phyloP scores from a whole-genome alignment of 2,329 filamentous ascomycete genomes.

The Pseudogymnoascus sp. region DNA sequence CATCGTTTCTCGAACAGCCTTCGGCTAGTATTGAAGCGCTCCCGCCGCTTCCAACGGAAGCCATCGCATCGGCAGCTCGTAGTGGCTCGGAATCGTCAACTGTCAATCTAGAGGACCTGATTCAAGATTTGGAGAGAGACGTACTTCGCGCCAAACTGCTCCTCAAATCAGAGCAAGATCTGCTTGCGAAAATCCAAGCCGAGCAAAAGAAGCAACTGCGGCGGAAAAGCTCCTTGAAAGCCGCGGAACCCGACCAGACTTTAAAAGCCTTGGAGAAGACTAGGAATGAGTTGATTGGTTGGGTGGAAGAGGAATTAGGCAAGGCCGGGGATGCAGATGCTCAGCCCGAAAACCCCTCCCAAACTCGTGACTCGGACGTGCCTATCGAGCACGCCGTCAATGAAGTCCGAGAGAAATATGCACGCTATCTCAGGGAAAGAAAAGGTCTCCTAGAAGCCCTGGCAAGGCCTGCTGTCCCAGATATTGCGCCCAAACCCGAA shows the following conservation, averaged over 20 bases:
- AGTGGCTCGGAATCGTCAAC: constrained; percentile 26
- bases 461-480: constrained; percentile 15
- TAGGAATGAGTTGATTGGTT: constrained; percentile 53
- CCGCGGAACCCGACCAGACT: constrained; percentile 10
- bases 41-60: constrained; percentile 24
- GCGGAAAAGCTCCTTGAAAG: neutral
- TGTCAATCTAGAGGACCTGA: constrained; percentile 40
- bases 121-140: constrained; percentile 49
- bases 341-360: constrained; percentile 13
- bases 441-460: neutral
- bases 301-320: constrained; percentile 57
- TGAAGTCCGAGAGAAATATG: constrained; percentile 10
- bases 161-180: constrained; percentile 48
- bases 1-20: constrained; percentile 42
- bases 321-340: constrained; percentile 36
- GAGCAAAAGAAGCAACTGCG: constrained; percentile 29
- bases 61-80: constrained; percentile 17
- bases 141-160: constrained; percentile 52
- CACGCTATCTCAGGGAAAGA: neutral
- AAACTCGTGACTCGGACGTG: neutral
- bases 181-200: constrained; percentile 42
- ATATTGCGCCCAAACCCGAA: constrained; percentile 9
- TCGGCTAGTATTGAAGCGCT: constrained; percentile 20
- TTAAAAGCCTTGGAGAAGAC: constrained; percentile 48
- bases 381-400: constrained; percentile 6